Percentiles rank a stretch among this genome's conserved stretches.
phyloP scores from a whole-genome alignment of 164 flowering plant species.

The Aristolochia californica region DNA sequence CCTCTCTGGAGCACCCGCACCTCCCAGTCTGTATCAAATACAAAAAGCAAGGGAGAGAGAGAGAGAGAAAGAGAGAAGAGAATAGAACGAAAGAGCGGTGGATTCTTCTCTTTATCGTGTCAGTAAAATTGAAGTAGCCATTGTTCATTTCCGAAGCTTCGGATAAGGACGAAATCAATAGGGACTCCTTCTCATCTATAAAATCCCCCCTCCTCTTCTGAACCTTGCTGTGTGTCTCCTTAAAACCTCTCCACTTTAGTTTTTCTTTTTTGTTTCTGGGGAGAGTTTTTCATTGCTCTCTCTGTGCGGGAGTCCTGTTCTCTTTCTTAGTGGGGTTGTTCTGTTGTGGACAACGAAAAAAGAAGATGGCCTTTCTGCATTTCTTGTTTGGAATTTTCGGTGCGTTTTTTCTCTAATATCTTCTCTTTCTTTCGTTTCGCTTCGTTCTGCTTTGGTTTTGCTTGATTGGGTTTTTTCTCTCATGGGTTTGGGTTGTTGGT shows the following conservation, averaged over 20 bases:
- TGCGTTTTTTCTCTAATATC: conserved; percentile 13
- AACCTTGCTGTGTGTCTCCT: background rate
- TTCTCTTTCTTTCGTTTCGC: background rate
- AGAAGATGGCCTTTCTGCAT: conserved; percentile 31
- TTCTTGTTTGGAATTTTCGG: conserved; percentile 65
- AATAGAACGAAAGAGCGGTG: background rate
- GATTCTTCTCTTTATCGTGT: background rate
- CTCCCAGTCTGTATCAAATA: too few species aligned
- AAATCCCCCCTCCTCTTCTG: background rate
- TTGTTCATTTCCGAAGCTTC: conserved; percentile 1
- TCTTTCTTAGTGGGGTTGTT: background rate
- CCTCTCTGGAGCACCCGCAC: too few species aligned
- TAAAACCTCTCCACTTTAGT: background rate
- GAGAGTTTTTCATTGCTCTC: background rate
- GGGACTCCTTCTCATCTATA: background rate
- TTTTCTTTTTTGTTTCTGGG: conserved; percentile 2
- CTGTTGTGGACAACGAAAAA: background rate
- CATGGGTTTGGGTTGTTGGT: background rate
- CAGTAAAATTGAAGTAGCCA: background rate
- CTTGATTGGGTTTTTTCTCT: background rate
- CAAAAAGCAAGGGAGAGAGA: background rate
- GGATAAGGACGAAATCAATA: conserved; percentile 12
- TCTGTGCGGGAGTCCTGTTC: background rate
- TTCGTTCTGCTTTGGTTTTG: conserved; percentile 1
- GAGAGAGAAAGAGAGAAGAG: background rate